phyloP scores from a whole-genome alignment of 192 early-diverging fungal species.

The Entophlyctis luteolus region DNA sequence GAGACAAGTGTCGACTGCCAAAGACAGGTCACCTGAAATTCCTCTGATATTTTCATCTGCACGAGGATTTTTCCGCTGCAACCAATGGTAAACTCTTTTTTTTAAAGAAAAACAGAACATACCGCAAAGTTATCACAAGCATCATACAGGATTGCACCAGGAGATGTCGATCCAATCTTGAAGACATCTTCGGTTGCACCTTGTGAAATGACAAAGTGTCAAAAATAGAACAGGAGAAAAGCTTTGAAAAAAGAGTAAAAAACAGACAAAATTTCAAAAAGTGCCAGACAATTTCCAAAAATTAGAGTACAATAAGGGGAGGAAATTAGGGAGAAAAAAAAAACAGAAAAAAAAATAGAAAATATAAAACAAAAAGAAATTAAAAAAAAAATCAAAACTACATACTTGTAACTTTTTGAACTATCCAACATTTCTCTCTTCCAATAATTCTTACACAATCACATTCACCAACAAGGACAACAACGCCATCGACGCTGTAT shows the following conservation, averaged over 20 bases:
- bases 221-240: no score
- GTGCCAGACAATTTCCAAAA: no score
- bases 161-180: slow-evolving; percentile 89
- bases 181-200: slow-evolving; percentile 77
- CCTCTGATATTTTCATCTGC: slow-evolving; percentile 94
- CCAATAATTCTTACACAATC: slow-evolving; percentile 90
- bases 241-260: no score
- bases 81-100: background rate
- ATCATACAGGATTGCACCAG: slow-evolving; percentile 86
- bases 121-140: slow-evolving; percentile 54
- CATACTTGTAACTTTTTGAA: slow-evolving; percentile 81
- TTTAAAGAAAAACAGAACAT: slow-evolving; percentile 18
- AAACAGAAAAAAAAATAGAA: no score
- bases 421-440: slow-evolving; percentile 75
- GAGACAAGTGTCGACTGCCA: slow-evolving; percentile 87
- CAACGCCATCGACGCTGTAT: slow-evolving; percentile 65
- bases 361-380: background rate
- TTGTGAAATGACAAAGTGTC: no score
- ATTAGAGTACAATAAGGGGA: no score
- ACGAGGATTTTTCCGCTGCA: slow-evolving; percentile 64
- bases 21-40: slow-evolving; percentile 72
- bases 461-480: slow-evolving; percentile 82
- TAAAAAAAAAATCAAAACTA: background rate
- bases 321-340: no score
- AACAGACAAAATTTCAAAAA: no score